Conservation (phyloP, 129 eudicot genomes). For the Smallanthus sonchifolius region DNA sequence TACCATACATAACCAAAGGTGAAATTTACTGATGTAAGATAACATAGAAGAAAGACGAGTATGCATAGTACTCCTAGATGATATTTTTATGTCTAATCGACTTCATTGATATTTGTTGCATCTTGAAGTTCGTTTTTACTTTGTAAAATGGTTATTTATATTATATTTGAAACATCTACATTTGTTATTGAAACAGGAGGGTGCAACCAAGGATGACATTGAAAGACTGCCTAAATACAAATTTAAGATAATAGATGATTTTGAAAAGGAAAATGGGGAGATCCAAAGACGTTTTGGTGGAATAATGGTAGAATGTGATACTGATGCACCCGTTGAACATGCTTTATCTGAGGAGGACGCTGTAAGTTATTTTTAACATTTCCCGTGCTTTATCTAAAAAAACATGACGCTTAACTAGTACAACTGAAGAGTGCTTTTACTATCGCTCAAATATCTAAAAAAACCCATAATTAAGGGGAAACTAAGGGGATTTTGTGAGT, state of each 20-base stretch:
- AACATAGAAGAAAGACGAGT: not conserved
- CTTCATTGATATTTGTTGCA: not conserved
- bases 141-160: constrained; percentile 4
- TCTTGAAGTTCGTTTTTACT: not conserved
- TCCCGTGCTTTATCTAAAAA: not conserved
- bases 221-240: constrained; percentile 69
- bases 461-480: not conserved
- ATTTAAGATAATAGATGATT: constrained; percentile 58
- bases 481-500: not conserved
- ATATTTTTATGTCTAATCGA: not conserved
- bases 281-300: constrained; percentile 87
- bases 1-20: not conserved
- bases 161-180: not conserved
- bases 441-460: not conserved
- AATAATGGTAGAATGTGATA: constrained; percentile 77
- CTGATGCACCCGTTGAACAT: constrained; percentile 69
- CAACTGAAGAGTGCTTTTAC: not conserved
- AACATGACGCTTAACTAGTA: not conserved
- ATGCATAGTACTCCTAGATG: not conserved
- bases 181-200: constrained; percentile 57
- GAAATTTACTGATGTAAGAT: not conserved
- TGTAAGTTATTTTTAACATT: constrained; percentile 43
- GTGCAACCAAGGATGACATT: constrained; percentile 73
- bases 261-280: constrained; percentile 76
- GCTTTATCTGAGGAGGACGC: constrained; percentile 84